phyloP scores from a whole-genome alignment of 306 rosid genomes.

The Vigna reflexopilosa region DNA sequence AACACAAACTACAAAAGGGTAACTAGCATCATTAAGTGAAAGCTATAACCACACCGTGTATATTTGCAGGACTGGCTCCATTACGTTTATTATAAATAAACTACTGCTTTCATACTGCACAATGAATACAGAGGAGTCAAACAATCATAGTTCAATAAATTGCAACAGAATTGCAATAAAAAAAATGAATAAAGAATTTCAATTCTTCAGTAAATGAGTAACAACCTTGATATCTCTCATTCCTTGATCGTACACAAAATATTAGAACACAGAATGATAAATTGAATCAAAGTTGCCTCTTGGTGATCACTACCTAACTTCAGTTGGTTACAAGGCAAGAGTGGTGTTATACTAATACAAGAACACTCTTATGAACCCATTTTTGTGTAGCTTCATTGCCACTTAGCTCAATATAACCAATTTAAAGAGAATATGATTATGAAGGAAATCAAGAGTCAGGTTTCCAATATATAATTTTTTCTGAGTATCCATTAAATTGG shows the following conservation, averaged over 20 bases:
- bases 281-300: slow-evolving; percentile 26
- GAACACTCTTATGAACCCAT: not conserved
- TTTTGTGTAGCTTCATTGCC: not conserved
- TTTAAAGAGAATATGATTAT: slow-evolving; percentile 6
- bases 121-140: slow-evolving; percentile 50
- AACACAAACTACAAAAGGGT: slow-evolving; percentile 35
- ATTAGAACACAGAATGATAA: slow-evolving; percentile 5
- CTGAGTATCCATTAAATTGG: too few relatives aligned
- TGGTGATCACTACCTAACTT: slow-evolving; percentile 27
- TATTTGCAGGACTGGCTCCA: slow-evolving; percentile 91
- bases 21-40: slow-evolving; percentile 12
- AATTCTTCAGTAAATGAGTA: slow-evolving; percentile 26
- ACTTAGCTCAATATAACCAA: slow-evolving; percentile 1
- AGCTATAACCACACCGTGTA: slow-evolving; percentile 77
- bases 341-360: not conserved
- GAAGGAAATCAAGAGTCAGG: not conserved
- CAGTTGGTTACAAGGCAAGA: slow-evolving; percentile 11
- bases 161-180: slow-evolving; percentile 26
- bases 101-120: slow-evolving; percentile 97
- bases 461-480: too few relatives aligned
- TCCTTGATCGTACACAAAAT: not conserved
- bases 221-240: not conserved
- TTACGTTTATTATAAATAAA: slow-evolving; percentile 81
- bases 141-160: slow-evolving; percentile 30
- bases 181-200: slow-evolving; percentile 17